phyloP scores from a whole-genome alignment of 23 red algal genomes.

The Gracilaria domingensis region DNA sequence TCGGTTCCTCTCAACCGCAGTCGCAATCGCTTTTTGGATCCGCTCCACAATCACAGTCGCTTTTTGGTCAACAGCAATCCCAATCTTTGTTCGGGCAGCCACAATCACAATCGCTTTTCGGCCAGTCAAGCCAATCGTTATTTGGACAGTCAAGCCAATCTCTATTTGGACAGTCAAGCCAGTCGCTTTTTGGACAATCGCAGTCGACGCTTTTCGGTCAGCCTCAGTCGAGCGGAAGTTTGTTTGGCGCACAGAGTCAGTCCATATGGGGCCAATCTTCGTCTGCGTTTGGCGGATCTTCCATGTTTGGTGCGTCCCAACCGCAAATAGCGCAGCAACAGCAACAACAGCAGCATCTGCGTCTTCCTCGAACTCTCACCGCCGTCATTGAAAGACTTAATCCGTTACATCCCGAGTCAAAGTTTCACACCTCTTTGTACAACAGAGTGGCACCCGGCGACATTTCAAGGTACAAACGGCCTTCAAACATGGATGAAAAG shows the following conservation, averaged over 20 bases:
- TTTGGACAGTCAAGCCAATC: slow-evolving; percentile 9
- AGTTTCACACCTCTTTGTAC: slow-evolving; percentile 74
- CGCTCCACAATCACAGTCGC: slow-evolving; percentile 34
- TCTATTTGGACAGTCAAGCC: slow-evolving; percentile 12
- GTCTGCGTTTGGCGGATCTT: slow-evolving; percentile 27
- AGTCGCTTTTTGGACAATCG: slow-evolving; percentile 45
- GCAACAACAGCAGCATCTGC: slow-evolving; percentile 52
- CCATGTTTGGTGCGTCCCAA: slow-evolving; percentile 48
- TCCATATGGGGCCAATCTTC: slow-evolving; percentile 34
- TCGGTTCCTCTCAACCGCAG: slow-evolving; percentile 4
- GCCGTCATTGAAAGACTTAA: slow-evolving; percentile 64
- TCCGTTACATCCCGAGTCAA: slow-evolving; percentile 46
- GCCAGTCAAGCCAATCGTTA: too few species aligned
- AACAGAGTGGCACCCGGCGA: slow-evolving; percentile 53
- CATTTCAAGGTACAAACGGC: slow-evolving; percentile 47
- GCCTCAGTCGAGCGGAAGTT: slow-evolving; percentile 27
- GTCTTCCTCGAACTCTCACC: slow-evolving; percentile 50
- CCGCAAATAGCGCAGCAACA: slow-evolving; percentile 49
- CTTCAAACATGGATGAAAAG: slow-evolving; percentile 54
- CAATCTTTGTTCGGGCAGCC: slow-evolving; percentile 44
- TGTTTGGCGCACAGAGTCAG: slow-evolving; percentile 38
- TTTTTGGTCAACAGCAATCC: slow-evolving; percentile 37
- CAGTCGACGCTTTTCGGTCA: slow-evolving; percentile 44
- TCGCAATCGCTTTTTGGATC: slow-evolving; percentile 48
- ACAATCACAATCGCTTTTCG: slow-evolving; percentile 50